phyloP scores from a whole-genome alignment of 345 rosid genomes.

The Hibiscus mutabilis region DNA sequence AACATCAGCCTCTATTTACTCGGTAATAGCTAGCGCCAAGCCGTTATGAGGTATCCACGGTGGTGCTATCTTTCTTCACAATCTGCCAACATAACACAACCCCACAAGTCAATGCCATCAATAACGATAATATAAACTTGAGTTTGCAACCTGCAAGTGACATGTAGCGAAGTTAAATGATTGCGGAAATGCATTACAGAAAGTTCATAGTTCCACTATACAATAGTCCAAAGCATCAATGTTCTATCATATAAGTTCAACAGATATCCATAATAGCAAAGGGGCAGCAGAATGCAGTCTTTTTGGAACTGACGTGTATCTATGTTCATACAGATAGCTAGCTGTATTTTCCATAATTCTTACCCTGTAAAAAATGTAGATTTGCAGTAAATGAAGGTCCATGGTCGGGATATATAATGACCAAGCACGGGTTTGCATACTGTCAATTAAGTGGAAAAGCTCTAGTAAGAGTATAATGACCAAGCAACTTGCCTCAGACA shows the following conservation, averaged over 20 bases:
- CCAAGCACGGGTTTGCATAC: not conserved
- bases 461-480: not conserved
- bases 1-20: not conserved
- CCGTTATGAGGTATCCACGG: slow-evolving; percentile 29
- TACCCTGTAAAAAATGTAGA: not conserved
- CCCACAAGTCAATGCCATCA: not conserved
- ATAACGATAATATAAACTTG: not conserved
- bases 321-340: not conserved
- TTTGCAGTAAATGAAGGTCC: not conserved
- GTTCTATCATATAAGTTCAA: not conserved
- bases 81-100: slow-evolving; percentile 32
- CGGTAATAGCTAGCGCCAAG: not conserved
- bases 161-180: not conserved
- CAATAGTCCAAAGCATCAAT: not conserved
- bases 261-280: not conserved
- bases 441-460: not conserved
- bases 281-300: not conserved
- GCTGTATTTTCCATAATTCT: not conserved
- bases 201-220: not conserved
- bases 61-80: slow-evolving; percentile 44
- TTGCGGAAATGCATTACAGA: not conserved
- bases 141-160: not conserved
- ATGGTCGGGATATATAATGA: not conserved
- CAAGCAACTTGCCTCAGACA: not conserved
- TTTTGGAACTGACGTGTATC: not conserved